These are phyloP conservation scores for Daldinia vernicosa DNA, from an alignment of 495 filamentous ascomycete species.

Conservation along the genomic window DNA sequence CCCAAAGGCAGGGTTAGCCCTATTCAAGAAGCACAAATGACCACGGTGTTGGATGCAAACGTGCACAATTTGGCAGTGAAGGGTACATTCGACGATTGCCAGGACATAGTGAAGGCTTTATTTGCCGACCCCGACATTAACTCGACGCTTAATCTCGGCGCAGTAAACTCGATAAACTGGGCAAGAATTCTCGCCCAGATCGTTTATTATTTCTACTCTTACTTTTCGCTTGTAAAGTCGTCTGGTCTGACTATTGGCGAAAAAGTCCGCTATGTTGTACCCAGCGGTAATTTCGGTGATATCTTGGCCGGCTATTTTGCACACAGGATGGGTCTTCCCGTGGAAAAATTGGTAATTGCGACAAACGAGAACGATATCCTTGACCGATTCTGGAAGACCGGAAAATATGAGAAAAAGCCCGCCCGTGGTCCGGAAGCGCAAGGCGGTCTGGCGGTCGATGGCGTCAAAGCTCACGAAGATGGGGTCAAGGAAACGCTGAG, in stretches of 20 bases:
- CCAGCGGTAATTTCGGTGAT: constrained; percentile 97
- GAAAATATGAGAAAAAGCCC: constrained; percentile 80
- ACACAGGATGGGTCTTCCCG: constrained; percentile 86
- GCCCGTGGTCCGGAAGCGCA: constrained; percentile 62
- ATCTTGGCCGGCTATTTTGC: constrained; percentile 94
- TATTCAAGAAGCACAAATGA: constrained; percentile 96
- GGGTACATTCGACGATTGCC: constrained; percentile 95
- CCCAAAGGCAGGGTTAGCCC: constrained; percentile 84
- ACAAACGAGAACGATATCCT: constrained; percentile 95
- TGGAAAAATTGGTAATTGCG: constrained; percentile 83
- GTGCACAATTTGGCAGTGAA: constrained; percentile 87
- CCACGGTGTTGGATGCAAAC: constrained; percentile 84
- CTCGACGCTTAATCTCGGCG: constrained; percentile 75
- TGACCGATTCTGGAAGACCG: constrained; percentile 83
- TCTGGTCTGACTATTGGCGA: constrained; percentile 60
- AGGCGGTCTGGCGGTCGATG: constrained; percentile 67
- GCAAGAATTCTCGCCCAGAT: constrained; percentile 93
- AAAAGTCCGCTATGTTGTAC: constrained; percentile 81
- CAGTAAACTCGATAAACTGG: constrained; percentile 92
- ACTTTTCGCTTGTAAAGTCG: constrained; percentile 75
- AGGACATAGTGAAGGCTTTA: constrained; percentile 92
- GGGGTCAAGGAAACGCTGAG: constrained; percentile 86
- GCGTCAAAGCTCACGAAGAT: constrained; percentile 69
- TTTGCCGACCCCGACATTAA: constrained; percentile 84
- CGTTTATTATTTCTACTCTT: constrained; percentile 89